phyloP scores from a whole-genome alignment of 1,284 basidiomycete species.

The Athelia psychrophila region DNA sequence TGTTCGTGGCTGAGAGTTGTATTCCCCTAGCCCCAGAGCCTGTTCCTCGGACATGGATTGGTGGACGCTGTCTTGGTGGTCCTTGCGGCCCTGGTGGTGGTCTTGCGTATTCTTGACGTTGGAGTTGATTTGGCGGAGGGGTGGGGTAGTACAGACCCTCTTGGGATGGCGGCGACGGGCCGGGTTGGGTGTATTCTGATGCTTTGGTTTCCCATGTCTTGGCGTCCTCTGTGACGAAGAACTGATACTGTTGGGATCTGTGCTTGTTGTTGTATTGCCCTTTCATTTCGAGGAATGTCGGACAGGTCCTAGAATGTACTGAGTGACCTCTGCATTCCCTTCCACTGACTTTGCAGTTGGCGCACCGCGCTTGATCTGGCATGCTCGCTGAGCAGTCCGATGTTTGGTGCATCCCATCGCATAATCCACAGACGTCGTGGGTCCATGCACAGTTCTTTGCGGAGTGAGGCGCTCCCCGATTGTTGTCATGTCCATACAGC shows the following conservation, averaged over 20 bases:
- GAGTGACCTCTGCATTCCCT: background rate
- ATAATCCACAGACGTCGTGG: conserved; percentile 1
- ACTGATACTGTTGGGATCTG: background rate
- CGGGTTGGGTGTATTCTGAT: too few species aligned
- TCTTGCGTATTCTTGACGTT: background rate
- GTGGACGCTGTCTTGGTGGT: too few species aligned
- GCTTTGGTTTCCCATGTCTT: background rate
- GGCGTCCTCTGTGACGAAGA: background rate
- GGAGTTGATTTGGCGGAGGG: background rate
- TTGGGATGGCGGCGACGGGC: too few species aligned
- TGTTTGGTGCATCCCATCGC: conserved; percentile 1
- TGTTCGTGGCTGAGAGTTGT: too few species aligned
- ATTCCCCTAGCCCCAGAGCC: background rate
- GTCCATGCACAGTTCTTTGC: background rate
- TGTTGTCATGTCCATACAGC: background rate
- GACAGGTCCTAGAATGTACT: background rate
- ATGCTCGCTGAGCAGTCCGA: background rate
- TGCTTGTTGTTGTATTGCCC: background rate
- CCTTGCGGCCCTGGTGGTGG: background rate
- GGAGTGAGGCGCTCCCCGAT: too few species aligned
- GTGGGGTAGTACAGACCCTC: too few species aligned
- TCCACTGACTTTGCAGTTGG: background rate
- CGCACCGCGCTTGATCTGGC: background rate
- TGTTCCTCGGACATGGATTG: background rate
- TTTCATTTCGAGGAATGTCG: background rate